A percentile compares a stretch with the other conserved stretches of the same genome.
Conservation (phyloP, 805 yeast genomes). For the Pichia scutulata region DNA sequence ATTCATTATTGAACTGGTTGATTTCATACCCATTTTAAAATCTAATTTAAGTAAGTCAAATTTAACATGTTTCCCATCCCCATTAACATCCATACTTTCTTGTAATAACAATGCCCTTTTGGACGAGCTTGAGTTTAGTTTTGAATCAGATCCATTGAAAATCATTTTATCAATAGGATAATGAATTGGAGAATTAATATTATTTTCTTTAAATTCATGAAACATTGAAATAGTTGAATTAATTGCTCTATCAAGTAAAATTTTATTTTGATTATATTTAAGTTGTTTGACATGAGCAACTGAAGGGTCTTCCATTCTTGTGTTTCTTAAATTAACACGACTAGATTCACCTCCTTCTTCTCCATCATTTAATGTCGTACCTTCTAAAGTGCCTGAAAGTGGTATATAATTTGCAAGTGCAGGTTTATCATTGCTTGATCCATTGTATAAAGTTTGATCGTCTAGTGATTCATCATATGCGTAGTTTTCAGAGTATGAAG, state of each 20-base stretch:
- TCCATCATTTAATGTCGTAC: slow-evolving; percentile 23
- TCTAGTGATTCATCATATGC: background rate
- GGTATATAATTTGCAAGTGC: slow-evolving; percentile 17
- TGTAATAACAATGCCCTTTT: slow-evolving; percentile 46
- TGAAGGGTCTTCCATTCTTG: slow-evolving; percentile 6
- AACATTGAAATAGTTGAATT: slow-evolving; percentile 44
- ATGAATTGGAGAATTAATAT: slow-evolving; percentile 51
- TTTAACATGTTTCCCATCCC: slow-evolving; percentile 14
- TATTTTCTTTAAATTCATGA: slow-evolving; percentile 46
- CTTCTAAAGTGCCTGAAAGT: slow-evolving; percentile 20
- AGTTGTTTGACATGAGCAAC: slow-evolving; percentile 38
- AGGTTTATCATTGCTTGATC: slow-evolving; percentile 9
- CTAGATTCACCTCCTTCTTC: slow-evolving; percentile 9
- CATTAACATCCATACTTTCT: slow-evolving; percentile 17
- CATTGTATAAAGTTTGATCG: slow-evolving; percentile 6
- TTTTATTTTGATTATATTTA: slow-evolving; percentile 66
- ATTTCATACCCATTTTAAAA: slow-evolving; percentile 43
- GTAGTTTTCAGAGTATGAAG: background rate
- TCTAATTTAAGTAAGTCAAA: slow-evolving; percentile 59
- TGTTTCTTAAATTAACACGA: background rate
- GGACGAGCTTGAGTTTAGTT: slow-evolving; percentile 42
- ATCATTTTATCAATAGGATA: slow-evolving; percentile 39
- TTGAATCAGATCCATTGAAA: slow-evolving; percentile 17
- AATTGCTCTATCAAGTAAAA: slow-evolving; percentile 56
- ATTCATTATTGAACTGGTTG: slow-evolving; percentile 37